Conservation (phyloP, 148 eudicot species). For the Silene uniflora region DNA sequence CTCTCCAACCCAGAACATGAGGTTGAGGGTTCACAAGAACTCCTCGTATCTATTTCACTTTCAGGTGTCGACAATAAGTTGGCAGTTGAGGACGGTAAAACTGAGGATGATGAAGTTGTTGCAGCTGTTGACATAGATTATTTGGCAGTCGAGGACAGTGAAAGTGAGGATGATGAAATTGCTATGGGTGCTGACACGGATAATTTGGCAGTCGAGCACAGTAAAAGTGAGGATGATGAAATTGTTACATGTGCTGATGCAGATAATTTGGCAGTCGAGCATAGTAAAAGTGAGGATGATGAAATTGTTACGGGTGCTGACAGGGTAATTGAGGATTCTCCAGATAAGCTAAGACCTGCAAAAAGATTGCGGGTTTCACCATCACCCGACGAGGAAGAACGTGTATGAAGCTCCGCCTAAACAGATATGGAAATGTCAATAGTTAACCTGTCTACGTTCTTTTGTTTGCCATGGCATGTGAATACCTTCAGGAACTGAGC, state of each 20-base stretch:
- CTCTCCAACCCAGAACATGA: neutral
- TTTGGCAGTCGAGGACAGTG: neutral
- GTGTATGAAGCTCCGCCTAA: constrained; percentile 4
- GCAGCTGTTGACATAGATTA: neutral
- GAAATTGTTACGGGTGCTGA: constrained; percentile 8
- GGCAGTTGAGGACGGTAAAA: constrained; percentile 5
- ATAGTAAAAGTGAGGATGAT: constrained; percentile 2
- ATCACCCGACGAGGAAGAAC: constrained; percentile 11
- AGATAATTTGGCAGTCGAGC: constrained; percentile 8
- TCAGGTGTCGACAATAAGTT: constrained; percentile 8
- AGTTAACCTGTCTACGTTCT: constrained; percentile 16
- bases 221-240: constrained; percentile 7
- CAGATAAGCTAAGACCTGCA: constrained; percentile 21
- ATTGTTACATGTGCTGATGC: neutral
- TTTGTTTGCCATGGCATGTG: constrained; percentile 25
- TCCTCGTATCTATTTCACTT: neutral
- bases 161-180: neutral
- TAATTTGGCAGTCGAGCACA: neutral
- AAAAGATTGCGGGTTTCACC: constrained; percentile 35
- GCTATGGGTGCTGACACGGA: neutral
- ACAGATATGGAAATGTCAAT: constrained; percentile 20
- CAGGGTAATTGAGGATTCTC: constrained; percentile 24
- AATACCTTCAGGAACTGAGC: constrained; percentile 13
- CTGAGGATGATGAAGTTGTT: constrained; percentile 6
- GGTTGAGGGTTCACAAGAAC: constrained; percentile 11